These are phyloP conservation scores for Bathelium albidoporum DNA, from an alignment of 495 filamentous ascomycete genomes.

Conservation along the genomic window DNA sequence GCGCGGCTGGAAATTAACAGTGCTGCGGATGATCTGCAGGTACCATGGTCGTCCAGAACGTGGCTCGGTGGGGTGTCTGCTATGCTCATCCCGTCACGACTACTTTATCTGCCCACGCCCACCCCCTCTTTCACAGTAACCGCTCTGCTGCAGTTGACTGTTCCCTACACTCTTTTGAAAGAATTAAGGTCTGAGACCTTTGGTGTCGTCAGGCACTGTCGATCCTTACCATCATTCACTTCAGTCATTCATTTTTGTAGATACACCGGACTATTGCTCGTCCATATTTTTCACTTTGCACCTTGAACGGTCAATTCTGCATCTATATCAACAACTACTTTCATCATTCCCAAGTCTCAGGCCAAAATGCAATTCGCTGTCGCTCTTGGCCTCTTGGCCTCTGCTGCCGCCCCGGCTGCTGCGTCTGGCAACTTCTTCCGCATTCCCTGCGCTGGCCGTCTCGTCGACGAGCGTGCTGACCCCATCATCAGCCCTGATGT, in stretches of 20 bases:
- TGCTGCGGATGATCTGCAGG: conserved; percentile 2
- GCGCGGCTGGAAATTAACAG: conserved; percentile 4
- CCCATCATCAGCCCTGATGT: conserved; percentile 55
- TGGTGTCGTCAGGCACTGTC: background rate
- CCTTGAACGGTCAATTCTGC: background rate
- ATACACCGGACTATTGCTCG: background rate
- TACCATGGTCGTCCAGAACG: background rate
- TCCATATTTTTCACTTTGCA: background rate
- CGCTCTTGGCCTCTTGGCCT: conserved; percentile 1
- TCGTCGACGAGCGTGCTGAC: conserved; percentile 56
- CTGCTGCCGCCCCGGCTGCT: conserved; percentile 7
- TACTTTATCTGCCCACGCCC: background rate
- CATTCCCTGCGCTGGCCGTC: conserved; percentile 29
- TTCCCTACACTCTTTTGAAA: conserved; percentile 1
- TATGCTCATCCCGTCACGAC: background rate
- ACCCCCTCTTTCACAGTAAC: background rate
- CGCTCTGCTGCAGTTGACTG: background rate
- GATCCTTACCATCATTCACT: conserved; percentile 2
- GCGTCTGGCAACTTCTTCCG: conserved; percentile 22
- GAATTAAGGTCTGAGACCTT: conserved; percentile 5
- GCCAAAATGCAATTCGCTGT: background rate
- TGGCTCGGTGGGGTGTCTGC: background rate
- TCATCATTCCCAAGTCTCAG: background rate
- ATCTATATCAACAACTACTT: background rate
- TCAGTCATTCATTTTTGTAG: conserved; percentile 4